Conservation (phyloP, 225 moss, liverwort and hornwort species). For the Straminergon stramineum region DNA sequence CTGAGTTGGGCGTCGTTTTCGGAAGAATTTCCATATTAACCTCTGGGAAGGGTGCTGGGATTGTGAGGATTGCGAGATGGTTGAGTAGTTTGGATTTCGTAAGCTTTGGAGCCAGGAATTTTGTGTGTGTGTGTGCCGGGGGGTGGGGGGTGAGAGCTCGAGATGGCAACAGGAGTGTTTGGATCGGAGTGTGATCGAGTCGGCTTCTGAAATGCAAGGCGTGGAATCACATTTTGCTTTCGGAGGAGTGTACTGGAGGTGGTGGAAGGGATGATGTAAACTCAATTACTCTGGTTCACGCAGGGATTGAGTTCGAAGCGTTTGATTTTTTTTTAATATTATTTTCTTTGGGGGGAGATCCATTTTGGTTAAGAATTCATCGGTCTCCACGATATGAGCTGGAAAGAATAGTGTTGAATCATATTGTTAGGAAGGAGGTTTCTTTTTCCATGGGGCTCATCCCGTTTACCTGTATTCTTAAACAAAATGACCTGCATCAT, state of each 20-base stretch:
- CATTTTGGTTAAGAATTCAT: neutral
- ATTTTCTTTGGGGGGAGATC: neutral
- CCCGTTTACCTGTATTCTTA: constrained; percentile 18
- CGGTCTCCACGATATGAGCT: neutral
- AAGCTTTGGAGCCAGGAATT: neutral
- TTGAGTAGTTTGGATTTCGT: neutral
- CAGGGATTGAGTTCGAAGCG: neutral
- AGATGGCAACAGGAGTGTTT: neutral
- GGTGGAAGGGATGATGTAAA: neutral
- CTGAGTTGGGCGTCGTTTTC: neutral
- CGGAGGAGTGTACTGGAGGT: neutral
- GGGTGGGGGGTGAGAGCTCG: neutral
- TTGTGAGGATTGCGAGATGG: neutral
- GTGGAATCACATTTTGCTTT: neutral
- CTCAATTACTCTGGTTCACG: neutral
- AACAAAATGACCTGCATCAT: constrained; percentile 7
- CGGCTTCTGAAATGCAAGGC: neutral
- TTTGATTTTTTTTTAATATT: no score
- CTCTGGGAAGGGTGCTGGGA: neutral
- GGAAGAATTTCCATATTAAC: neutral
- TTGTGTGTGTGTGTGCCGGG: neutral
- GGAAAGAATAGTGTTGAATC: neutral
- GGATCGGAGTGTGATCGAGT: neutral
- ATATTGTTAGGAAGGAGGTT: neutral
- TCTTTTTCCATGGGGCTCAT: constrained; percentile 11